Conservation (phyloP, 495 filamentous ascomycete species). For the Hamigera avellanea region DNA sequence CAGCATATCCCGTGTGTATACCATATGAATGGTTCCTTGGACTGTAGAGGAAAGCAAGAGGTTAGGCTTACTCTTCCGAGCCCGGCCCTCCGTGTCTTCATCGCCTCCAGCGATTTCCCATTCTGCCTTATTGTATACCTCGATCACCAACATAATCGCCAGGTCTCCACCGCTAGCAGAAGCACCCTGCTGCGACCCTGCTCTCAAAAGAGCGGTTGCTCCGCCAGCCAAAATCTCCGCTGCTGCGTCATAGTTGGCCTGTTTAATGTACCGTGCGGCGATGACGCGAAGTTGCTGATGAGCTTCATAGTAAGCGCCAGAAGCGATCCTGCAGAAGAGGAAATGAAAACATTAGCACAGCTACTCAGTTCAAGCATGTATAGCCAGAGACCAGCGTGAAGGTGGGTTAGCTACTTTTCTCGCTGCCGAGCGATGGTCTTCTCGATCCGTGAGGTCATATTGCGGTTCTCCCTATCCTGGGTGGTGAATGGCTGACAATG, state of each 20-base stretch:
- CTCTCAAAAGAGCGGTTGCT: constrained; percentile 71
- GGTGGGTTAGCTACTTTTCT: too few species aligned
- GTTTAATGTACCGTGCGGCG: constrained; percentile 82
- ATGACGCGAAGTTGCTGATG: constrained; percentile 95
- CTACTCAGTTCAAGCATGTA: constrained; percentile 1
- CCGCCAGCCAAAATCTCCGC: constrained; percentile 79
- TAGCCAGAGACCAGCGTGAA: background rate
- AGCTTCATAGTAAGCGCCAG: constrained; percentile 93
- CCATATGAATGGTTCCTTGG: too few species aligned
- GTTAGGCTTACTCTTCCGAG: constrained; percentile 30
- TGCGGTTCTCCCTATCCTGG: background rate
- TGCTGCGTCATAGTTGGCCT: constrained; percentile 68
- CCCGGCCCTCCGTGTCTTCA: constrained; percentile 26
- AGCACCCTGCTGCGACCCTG: constrained; percentile 61
- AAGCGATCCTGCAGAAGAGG: constrained; percentile 55
- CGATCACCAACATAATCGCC: constrained; percentile 68
- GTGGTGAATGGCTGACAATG: too few species aligned
- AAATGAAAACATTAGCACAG: constrained; percentile 7
- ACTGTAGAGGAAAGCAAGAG: background rate
- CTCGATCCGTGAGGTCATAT: constrained; percentile 55
- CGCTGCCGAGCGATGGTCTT: constrained; percentile 62
- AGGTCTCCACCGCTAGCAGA: constrained; percentile 82
- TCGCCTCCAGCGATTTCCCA: constrained; percentile 54
- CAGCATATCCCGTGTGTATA: too few species aligned
- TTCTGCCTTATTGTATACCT: constrained; percentile 77